Conservation (phyloP, 2,329 filamentous ascomycete genomes). For the Penicillium sp. region DNA sequence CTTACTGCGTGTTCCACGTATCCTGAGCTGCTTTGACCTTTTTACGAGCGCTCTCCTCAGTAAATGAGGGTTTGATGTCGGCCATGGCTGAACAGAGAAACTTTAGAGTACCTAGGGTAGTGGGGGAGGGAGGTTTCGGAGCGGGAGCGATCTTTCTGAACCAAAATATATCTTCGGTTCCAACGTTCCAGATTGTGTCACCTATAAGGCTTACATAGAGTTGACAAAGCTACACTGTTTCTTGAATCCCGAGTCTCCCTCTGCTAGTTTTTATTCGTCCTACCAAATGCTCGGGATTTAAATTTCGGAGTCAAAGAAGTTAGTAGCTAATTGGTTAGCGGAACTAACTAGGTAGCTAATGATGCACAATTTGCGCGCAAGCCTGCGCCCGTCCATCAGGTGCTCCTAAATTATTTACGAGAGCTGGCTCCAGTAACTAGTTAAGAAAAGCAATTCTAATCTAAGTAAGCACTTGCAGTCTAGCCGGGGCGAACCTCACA, state of each 20-base stretch:
- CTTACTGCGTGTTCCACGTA: constrained; percentile 72
- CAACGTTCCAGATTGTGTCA: neutral
- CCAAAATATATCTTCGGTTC: neutral
- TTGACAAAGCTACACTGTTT: too few relatives aligned
- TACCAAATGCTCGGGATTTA: neutral
- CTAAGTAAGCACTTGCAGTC: too few relatives aligned
- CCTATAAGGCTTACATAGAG: too few relatives aligned
- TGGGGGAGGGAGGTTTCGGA: neutral
- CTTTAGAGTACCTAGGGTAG: neutral
- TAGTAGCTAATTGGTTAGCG: neutral
- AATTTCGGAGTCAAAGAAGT: neutral
- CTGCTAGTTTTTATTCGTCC: neutral
- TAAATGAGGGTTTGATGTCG: constrained; percentile 63
- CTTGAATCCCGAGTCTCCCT: too few relatives aligned
- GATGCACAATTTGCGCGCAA: too few relatives aligned
- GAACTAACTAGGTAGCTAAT: too few relatives aligned
- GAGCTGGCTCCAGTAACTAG: too few relatives aligned
- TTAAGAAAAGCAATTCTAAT: too few relatives aligned
- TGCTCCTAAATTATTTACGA: too few relatives aligned
- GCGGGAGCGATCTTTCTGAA: neutral
- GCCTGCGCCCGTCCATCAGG: too few relatives aligned
- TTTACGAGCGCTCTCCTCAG: constrained; percentile 61
- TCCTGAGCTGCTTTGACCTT: constrained; percentile 85
- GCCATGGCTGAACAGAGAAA: constrained; percentile 25
- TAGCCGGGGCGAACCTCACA: neutral